phyloP scores from a whole-genome alignment of 2,329 filamentous ascomycete genomes.

The Arthrobotrys sphaeroides region DNA sequence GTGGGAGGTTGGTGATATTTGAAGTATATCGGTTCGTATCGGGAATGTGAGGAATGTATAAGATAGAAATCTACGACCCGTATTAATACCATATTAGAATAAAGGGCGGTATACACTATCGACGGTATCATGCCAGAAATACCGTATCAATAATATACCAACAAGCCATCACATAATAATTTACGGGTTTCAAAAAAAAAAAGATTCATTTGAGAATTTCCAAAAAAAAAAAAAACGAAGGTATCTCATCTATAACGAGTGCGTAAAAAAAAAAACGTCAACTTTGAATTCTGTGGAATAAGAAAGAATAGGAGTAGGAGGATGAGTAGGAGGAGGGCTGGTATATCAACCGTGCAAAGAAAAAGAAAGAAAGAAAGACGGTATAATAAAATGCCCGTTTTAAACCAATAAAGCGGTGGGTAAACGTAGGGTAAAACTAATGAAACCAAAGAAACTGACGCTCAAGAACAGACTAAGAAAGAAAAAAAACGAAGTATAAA shows the following conservation, averaged over 20 bases:
- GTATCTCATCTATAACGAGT: slow-evolving; percentile 47
- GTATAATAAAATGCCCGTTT: slow-evolving; percentile 4
- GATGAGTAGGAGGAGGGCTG: background rate
- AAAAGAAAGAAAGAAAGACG: background rate
- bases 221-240: slow-evolving; percentile 13
- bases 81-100: no score
- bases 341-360: background rate
- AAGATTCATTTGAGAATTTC: no score
- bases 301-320: background rate
- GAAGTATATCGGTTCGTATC: no score
- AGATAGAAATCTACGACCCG: no score
- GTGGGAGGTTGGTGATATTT: no score
- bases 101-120: no score
- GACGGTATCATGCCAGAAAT: no score
- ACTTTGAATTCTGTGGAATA: background rate
- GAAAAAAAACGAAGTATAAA: slow-evolving; percentile 14
- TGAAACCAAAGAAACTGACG: slow-evolving; percentile 23
- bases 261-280: background rate
- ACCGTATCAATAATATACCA: no score
- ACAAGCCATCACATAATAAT: no score
- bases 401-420: no score
- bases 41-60: no score
- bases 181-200: no score
- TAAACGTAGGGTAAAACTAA: slow-evolving; percentile 2
- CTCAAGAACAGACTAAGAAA: slow-evolving; percentile 47